Evolutionary conservation across 2,329 filamentous ascomycete genomes (phyloP).

Genomic region (Arthroderma sp.): DNA sequence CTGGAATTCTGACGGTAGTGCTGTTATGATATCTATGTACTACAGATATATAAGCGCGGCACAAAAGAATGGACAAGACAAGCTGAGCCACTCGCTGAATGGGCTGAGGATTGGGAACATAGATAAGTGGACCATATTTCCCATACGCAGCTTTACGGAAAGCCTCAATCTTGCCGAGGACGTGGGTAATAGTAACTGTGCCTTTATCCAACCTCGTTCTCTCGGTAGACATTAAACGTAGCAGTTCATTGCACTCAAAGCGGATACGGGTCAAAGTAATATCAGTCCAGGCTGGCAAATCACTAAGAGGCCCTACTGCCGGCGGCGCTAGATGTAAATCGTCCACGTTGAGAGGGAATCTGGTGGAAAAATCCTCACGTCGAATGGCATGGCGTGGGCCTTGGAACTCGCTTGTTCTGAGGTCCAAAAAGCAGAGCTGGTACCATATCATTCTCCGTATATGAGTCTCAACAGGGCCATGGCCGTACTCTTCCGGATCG

Average conservation of each 20-base stretch:
- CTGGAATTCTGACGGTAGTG: conserved; percentile 21
- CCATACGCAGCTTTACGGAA: conserved; percentile 53
- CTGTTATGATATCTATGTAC: conserved; percentile 53
- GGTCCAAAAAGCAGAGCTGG: conserved; percentile 63
- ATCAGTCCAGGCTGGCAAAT: conserved; percentile 50
- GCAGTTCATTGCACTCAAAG: conserved; percentile 62
- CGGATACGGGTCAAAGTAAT: conserved; percentile 55
- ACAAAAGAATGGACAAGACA: conserved; percentile 51
- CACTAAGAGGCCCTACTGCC: conserved; percentile 29
- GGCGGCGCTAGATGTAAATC: conserved; percentile 46
- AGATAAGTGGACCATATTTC: conserved; percentile 52
- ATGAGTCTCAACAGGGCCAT: conserved; percentile 56
- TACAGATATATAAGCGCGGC: conserved; percentile 52
- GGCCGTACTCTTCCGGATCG: conserved; percentile 53
- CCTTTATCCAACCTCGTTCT: conserved; percentile 50
- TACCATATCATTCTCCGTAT: conserved; percentile 63
- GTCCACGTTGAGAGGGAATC: conserved; percentile 56
- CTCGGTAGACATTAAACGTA: conserved; percentile 57
- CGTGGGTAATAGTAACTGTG: conserved; percentile 48
- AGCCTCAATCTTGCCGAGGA: conserved; percentile 55
- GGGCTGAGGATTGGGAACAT: conserved; percentile 38
- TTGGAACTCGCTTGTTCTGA: conserved; percentile 60
- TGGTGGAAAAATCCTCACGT: conserved; percentile 62
- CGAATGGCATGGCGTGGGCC: conserved; percentile 59
- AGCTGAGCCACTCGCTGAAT: conserved; percentile 51